phyloP scores from a whole-genome alignment of 345 rosid species.

The Theobroma cacao region DNA sequence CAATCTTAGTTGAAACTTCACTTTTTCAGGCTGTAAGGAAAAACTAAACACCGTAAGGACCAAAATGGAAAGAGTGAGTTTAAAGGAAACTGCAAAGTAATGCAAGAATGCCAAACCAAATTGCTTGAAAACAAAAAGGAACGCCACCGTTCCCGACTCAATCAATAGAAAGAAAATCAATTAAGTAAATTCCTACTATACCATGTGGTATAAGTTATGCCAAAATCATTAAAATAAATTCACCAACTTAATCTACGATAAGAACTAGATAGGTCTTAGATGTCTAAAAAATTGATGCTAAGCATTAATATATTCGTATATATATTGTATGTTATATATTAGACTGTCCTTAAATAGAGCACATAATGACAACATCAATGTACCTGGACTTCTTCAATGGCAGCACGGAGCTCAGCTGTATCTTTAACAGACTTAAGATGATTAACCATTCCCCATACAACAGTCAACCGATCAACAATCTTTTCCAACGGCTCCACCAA shows the following conservation, averaged over 20 bases:
- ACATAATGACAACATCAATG: background rate
- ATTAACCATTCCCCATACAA: constrained; percentile 77
- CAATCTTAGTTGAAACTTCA: constrained; percentile 64
- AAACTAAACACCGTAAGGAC: constrained; percentile 7
- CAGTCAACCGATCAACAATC: constrained; percentile 58
- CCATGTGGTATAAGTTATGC: background rate
- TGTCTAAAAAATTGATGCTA: background rate
- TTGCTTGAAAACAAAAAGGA: background rate
- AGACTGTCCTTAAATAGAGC: background rate
- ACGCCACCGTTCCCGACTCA: background rate
- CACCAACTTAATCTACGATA: background rate
- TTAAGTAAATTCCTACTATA: background rate
- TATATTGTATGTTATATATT: background rate
- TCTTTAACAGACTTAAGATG: constrained; percentile 92
- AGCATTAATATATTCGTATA: background rate
- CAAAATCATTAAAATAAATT: background rate
- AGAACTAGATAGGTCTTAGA: background rate
- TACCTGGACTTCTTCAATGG: constrained; percentile 95
- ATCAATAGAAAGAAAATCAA: background rate
- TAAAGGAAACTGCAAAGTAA: background rate
- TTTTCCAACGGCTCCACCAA: constrained; percentile 93
- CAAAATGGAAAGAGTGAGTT: constrained; percentile 7
- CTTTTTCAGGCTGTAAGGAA: constrained; percentile 67
- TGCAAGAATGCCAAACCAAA: background rate
- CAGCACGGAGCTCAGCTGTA: constrained; percentile 78